Percentiles rank a stretch among this genome's conserved stretches.
Evolutionary conservation across 2,329 filamentous ascomycete species (phyloP).

Genomic region (Ampelomyces quisqualis): DNA sequence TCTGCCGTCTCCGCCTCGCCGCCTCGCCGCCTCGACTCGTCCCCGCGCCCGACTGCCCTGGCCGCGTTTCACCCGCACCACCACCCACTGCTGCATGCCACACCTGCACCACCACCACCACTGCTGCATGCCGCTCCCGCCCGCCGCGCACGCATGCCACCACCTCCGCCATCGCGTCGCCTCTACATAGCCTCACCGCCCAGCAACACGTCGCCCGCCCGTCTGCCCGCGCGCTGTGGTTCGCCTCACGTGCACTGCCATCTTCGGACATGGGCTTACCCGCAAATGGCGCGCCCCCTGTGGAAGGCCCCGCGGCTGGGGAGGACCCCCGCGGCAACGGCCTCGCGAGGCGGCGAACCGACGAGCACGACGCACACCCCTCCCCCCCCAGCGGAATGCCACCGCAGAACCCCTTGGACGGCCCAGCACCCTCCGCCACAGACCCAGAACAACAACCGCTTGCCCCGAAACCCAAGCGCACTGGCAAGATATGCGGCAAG

Average conservation of each 20-base stretch:
- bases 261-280: constrained; percentile 37
- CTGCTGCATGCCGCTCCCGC: constrained; percentile 3
- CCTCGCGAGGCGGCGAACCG: constrained; percentile 33
- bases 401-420: constrained; percentile 24
- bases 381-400: constrained; percentile 27
- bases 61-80: constrained; percentile 30
- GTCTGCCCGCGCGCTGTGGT: neutral
- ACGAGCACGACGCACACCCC: constrained; percentile 25
- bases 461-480: constrained; percentile 34
- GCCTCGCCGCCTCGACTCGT: no score
- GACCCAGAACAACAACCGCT: constrained; percentile 34
- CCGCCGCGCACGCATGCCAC: constrained; percentile 16
- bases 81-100: constrained; percentile 23
- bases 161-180: constrained; percentile 8
- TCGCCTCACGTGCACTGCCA: constrained; percentile 19
- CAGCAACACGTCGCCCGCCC: constrained; percentile 3
- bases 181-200: constrained; percentile 14
- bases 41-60: constrained; percentile 15
- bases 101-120: constrained; percentile 14
- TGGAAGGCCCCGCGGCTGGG: constrained; percentile 33
- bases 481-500: constrained; percentile 66
- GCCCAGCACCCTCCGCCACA: constrained; percentile 29
- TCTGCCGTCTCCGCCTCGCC: constrained; percentile 2
- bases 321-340: constrained; percentile 37
- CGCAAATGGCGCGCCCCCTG: constrained; percentile 39